Evolutionary conservation across 352 stramenopile species (phyloP).

Genomic region (Saprolegnia diclina): DNA sequence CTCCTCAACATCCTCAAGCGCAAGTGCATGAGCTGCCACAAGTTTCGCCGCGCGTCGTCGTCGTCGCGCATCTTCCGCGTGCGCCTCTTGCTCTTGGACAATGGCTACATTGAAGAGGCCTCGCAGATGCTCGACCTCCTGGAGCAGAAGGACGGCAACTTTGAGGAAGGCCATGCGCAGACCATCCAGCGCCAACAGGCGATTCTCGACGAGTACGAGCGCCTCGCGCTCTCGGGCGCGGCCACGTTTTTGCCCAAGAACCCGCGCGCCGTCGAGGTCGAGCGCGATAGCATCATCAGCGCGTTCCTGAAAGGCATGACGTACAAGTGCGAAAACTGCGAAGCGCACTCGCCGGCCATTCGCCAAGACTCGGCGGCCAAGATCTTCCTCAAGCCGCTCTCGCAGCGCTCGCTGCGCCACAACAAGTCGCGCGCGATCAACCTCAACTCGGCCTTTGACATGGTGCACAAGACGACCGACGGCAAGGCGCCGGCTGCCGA

Average conservation of each 20-base stretch:
- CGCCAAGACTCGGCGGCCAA: slow-evolving; percentile 97
- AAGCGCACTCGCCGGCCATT: slow-evolving; percentile 91
- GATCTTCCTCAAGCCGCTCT: slow-evolving; percentile 94
- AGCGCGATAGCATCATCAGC: slow-evolving; percentile 66
- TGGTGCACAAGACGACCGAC: slow-evolving; percentile 66
- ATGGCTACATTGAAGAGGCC: slow-evolving; percentile 80
- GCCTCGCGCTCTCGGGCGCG: slow-evolving; percentile 58
- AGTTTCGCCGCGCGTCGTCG: slow-evolving; percentile 83
- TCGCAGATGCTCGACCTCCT: slow-evolving; percentile 67
- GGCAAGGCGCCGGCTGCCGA: slow-evolving; percentile 35
- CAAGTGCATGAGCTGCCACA: slow-evolving; percentile 99
- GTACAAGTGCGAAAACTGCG: slow-evolving; percentile 96
- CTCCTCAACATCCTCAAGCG: slow-evolving; percentile 94
- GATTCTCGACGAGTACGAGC: slow-evolving; percentile 87
- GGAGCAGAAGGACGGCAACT: slow-evolving; percentile 81
- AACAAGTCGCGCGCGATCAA: slow-evolving; percentile 81
- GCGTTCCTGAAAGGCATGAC: slow-evolving; percentile 92
- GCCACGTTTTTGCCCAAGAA: slow-evolving; percentile 38
- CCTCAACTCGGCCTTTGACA: slow-evolving; percentile 75
- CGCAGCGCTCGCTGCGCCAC: slow-evolving; percentile 65
- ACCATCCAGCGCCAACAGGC: slow-evolving; percentile 77
- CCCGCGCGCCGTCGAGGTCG: slow-evolving; percentile 59
- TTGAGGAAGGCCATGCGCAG: slow-evolving; percentile 64
- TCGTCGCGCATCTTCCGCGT: slow-evolving; percentile 75
- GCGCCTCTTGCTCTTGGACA: slow-evolving; percentile 90